Evolutionary conservation across 208 protist species (phyloP).

Genomic region (Trypanosoma lewisi): DNA sequence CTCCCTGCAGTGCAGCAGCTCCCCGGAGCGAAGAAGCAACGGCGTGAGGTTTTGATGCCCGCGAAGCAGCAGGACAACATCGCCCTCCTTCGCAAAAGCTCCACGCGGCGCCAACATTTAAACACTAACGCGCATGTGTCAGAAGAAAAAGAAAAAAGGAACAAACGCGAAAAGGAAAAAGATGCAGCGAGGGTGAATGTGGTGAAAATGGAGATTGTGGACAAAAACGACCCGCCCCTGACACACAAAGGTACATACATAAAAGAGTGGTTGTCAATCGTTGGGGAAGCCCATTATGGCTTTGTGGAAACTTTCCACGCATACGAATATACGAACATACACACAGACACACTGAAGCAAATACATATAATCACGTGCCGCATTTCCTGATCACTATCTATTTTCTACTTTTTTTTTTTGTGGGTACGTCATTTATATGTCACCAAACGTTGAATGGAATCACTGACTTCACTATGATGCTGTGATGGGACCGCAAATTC

Average conservation of each 20-base stretch:
- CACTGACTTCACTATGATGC: slow-evolving; percentile 2
- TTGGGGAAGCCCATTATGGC: too few relatives aligned
- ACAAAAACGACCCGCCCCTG: too few relatives aligned
- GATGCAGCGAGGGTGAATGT: not conserved
- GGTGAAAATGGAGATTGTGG: too few relatives aligned
- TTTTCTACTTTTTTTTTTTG: not conserved
- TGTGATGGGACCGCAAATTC: slow-evolving; percentile 5
- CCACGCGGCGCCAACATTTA: slow-evolving; percentile 52
- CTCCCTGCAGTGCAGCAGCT: slow-evolving; percentile 73
- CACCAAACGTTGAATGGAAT: slow-evolving; percentile 9
- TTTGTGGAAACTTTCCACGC: too few relatives aligned
- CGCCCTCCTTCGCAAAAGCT: slow-evolving; percentile 58
- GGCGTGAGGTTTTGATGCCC: slow-evolving; percentile 66
- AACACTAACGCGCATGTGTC: not conserved
- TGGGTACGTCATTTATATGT: not conserved
- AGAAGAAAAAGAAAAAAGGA: slow-evolving; percentile 10
- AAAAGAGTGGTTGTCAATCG: too few relatives aligned
- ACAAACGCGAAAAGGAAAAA: not conserved
- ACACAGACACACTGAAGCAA: too few relatives aligned
- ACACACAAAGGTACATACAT: too few relatives aligned
- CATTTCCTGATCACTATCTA: not conserved
- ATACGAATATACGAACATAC: too few relatives aligned
- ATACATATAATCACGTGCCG: too few relatives aligned
- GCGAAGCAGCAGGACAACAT: slow-evolving; percentile 74
- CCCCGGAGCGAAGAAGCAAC: slow-evolving; percentile 56